A percentile compares a stretch with the other conserved stretches of the same genome.
phyloP scores from a whole-genome alignment of 108 stramenopile genomes.

The Epithemia pelagica region DNA sequence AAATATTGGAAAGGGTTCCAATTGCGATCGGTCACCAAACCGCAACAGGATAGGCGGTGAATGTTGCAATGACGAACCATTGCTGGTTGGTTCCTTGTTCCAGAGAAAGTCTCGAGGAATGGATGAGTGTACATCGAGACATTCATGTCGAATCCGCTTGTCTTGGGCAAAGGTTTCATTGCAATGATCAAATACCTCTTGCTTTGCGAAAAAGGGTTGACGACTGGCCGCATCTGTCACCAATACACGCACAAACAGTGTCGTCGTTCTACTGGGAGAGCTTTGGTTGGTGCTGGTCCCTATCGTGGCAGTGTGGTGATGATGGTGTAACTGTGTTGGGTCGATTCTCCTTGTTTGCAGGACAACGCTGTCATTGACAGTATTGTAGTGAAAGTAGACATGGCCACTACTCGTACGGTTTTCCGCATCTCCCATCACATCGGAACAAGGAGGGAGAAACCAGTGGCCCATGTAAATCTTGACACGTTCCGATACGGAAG shows the following conservation, averaged over 20 bases:
- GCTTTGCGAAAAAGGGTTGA: not conserved
- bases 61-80: not conserved
- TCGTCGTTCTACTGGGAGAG: not conserved
- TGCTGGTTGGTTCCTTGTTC: not conserved
- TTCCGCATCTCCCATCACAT: not conserved
- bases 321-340: not conserved
- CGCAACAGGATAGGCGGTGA: not conserved
- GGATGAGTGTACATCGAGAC: not conserved
- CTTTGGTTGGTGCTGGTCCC: not conserved
- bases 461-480: constrained; percentile 31
- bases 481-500: constrained; percentile 45
- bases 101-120: not conserved
- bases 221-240: not conserved
- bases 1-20: not conserved
- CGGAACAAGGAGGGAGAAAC: constrained; percentile 17
- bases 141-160: not conserved
- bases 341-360: not conserved
- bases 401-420: not conserved
- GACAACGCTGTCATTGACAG: not conserved
- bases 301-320: not conserved
- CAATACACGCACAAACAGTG: not conserved
- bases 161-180: not conserved
- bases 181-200: not conserved
- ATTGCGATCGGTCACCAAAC: not conserved
- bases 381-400: not conserved